Percentiles rank a stretch among this genome's conserved stretches.
phyloP scores from a whole-genome alignment of 306 rosid genomes.

The Quercus alba region DNA sequence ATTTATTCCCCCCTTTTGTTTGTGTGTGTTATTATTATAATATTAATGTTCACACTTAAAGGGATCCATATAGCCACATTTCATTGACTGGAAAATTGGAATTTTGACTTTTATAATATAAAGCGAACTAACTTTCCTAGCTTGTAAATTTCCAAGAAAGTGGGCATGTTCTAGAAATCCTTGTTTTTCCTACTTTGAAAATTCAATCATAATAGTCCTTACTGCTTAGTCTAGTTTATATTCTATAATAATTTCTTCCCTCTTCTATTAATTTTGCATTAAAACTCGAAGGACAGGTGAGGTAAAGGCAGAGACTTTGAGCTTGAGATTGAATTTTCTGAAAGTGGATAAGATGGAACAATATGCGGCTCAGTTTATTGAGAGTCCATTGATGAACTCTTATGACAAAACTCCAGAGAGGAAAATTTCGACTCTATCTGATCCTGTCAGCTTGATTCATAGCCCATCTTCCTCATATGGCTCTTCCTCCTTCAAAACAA shows the following conservation, averaged over 20 bases:
- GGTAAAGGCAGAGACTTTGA: background rate
- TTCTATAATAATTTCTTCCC: background rate
- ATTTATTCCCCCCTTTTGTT: background rate
- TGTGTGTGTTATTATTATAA: background rate
- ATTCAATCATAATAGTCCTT: background rate
- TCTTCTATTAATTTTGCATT: background rate
- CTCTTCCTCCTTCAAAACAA: constrained; percentile 26
- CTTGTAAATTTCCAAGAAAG: constrained; percentile 8
- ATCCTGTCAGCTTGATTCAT: constrained; percentile 25
- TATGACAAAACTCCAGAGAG: constrained; percentile 15
- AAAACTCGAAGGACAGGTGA: background rate
- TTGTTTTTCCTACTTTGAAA: background rate
- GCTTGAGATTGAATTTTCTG: background rate
- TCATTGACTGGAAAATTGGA: constrained; percentile 6
- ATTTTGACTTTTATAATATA: background rate
- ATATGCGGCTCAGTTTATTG: constrained; percentile 19
- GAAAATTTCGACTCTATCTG: constrained; percentile 16
- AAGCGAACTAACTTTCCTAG: constrained; percentile 6
- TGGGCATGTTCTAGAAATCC: constrained; percentile 2
- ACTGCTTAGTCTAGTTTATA: too few relatives aligned
- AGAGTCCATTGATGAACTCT: constrained; percentile 33
- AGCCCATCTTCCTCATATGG: constrained; percentile 31
- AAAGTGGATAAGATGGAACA: background rate
- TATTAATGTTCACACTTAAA: background rate
- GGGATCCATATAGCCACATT: background rate